Evolutionary conservation across 495 filamentous ascomycete genomes (phyloP), one percentile per base, ranked within the genome.

Genomic region (Aspergillus taichungensis): DNA sequence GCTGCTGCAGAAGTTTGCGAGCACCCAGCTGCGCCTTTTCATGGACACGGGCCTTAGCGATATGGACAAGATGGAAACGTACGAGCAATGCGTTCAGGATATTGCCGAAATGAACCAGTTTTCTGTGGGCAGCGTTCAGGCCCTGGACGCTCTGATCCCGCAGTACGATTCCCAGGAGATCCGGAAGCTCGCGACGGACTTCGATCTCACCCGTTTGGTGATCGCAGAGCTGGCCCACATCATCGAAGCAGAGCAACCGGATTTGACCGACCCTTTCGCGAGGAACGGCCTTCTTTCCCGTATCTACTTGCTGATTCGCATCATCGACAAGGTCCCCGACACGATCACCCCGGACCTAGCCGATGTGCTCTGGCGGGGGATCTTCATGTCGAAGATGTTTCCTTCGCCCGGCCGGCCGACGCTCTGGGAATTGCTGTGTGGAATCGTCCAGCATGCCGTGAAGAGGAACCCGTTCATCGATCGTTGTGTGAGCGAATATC

Each of bases 51-150:
- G 79, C 1, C 69, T 79, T 24, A 66, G 60, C 34, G 66, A 69
- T 33, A 51, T 55, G 7, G 69, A 72, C 37, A 73, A 76, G 42
- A 67, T 68, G 48, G 61, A 67, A 8, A 79, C 81, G 10, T 80
- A 79, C 42, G 63, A 73, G 43, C 63, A 64, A 30, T 83, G 79
- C 45, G 66, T 83, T 27, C 59, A 68, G 32, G 78, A 84, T 51
- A 79, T 84, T 40, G 67, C 73, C 9, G 63, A 68, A 34, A 73
- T 61, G 60, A 79, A 73, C 18, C 47, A 68, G 29, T 77, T 68
- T 27, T 73, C 74, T 6, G 73, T 75, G 3, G 88, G 87, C 2
- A 92, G 86, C 53, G 77, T 89, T 10, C 84, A 82, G 50, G 80
- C 79, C 6, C 63, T 94, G 29, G 73, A 68, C 46, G 74, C 77